These are phyloP conservation scores for Penicillium chermesinum DNA, from an alignment of 495 filamentous ascomycete species.

Conservation along the genomic window DNA sequence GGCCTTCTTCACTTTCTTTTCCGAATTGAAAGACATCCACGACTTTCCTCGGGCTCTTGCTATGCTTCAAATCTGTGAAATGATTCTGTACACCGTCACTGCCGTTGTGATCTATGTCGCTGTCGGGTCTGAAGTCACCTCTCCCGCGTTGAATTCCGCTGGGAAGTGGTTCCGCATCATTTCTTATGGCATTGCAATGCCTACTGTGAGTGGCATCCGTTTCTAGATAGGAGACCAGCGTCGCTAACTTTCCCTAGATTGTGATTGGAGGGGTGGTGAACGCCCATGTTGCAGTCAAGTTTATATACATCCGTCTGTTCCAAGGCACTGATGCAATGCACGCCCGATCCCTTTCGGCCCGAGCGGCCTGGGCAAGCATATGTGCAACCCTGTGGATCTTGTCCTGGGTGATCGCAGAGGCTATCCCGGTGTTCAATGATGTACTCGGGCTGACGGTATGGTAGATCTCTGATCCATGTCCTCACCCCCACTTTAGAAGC, in stretches of 20 bases:
- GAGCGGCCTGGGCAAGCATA: conserved; percentile 48
- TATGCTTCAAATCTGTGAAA: conserved; percentile 54
- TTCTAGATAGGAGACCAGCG: not conserved
- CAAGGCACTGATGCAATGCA: conserved; percentile 44
- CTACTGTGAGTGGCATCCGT: conserved; percentile 41
- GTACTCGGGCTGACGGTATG: conserved; percentile 43
- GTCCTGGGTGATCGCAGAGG: conserved; percentile 60
- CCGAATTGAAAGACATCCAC: conserved; percentile 59
- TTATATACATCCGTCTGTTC: conserved; percentile 54
- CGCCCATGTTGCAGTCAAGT: conserved; percentile 51
- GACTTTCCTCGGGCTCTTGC: conserved; percentile 59
- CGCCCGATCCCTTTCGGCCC: conserved; percentile 38
- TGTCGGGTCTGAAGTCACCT: conserved; percentile 56
- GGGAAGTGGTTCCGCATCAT: conserved; percentile 54
- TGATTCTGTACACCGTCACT: conserved; percentile 59
- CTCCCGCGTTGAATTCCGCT: conserved; percentile 62
- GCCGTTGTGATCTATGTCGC: conserved; percentile 64
- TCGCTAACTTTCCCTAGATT: conserved; percentile 21
- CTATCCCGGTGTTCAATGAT: conserved; percentile 61
- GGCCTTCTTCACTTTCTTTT: conserved; percentile 65
- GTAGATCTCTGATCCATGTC: not conserved
- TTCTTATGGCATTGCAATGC: conserved; percentile 65
- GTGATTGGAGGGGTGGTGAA: conserved; percentile 55
- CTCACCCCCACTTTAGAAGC: not conserved
- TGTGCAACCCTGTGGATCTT: conserved; percentile 48